phyloP scores from a whole-genome alignment of 129 eudicot species.

The Ambrosia trifida region DNA sequence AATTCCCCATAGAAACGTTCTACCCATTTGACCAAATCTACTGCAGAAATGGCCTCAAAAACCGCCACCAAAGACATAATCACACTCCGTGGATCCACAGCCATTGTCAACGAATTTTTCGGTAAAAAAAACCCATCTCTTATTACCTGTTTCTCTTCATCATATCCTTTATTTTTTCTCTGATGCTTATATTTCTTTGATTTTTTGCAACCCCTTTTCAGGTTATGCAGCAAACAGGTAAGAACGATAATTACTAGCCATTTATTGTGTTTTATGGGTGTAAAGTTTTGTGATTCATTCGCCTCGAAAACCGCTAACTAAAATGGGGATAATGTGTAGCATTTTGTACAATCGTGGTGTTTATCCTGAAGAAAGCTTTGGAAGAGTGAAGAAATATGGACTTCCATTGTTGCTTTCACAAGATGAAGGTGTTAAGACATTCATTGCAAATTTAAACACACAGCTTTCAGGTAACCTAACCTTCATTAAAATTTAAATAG shows the following conservation, averaged over 20 bases:
- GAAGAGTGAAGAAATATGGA: conserved; percentile 91
- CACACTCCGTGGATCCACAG: conserved; percentile 94
- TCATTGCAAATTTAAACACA: conserved; percentile 69
- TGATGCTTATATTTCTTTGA: conserved; percentile 11
- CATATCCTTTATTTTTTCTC: conserved; percentile 11
- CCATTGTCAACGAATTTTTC: conserved; percentile 88
- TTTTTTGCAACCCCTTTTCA: conserved; percentile 44
- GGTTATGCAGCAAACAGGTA: conserved; percentile 99
- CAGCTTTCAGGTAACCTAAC: conserved; percentile 76
- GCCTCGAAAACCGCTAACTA: conserved; percentile 11
- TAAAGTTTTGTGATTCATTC: conserved; percentile 7
- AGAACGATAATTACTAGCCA: not conserved
- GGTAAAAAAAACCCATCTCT: conserved; percentile 60
- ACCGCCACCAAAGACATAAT: conserved; percentile 74
- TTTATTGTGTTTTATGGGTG: conserved; percentile 17
- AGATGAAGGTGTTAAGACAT: conserved; percentile 89
- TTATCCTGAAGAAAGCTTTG: conserved; percentile 90
- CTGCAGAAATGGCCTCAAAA: conserved; percentile 65
- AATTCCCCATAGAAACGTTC: conserved; percentile 15
- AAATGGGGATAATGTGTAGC: conserved; percentile 82
- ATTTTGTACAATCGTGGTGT: conserved; percentile 91
- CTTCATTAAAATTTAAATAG: not conserved
- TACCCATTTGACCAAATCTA: not conserved
- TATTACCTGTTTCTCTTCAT: not conserved
- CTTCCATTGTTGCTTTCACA: conserved; percentile 91